A percentile compares a stretch with the other conserved stretches of the same genome.
These are phyloP conservation scores for Zoysia pacifica DNA, from an alignment of 176 grass and related monocot species.

Conservation along the genomic window DNA sequence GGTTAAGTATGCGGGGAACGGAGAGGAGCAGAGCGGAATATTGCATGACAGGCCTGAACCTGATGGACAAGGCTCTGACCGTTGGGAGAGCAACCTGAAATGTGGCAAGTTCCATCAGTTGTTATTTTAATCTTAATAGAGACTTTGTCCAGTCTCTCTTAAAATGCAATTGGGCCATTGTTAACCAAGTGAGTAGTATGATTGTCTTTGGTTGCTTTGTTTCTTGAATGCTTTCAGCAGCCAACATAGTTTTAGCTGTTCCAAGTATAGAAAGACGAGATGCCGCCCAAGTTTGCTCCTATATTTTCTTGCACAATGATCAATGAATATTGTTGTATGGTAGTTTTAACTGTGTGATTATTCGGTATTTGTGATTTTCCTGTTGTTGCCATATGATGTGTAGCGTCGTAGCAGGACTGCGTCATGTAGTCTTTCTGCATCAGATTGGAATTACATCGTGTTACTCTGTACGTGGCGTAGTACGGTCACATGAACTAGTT, in stretches of 20 bases:
- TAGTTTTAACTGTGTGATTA: too few species aligned
- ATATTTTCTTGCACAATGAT: too few species aligned
- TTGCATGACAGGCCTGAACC: slow-evolving; percentile 87
- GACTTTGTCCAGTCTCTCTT: slow-evolving; percentile 86
- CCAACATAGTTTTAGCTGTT: slow-evolving; percentile 21
- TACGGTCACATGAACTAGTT: too few species aligned
- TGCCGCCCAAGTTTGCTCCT: slow-evolving; percentile 20
- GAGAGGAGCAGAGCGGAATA: slow-evolving; percentile 65
- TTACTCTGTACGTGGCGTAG: too few species aligned
- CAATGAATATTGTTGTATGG: too few species aligned
- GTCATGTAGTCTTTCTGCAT: too few species aligned
- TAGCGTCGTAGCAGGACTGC: too few species aligned
- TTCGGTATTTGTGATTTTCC: too few species aligned
- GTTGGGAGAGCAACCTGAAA: slow-evolving; percentile 83
- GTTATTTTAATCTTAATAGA: slow-evolving; percentile 89
- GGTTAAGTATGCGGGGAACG: slow-evolving; percentile 85
- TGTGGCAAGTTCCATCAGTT: slow-evolving; percentile 83
- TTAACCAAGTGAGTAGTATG: slow-evolving; percentile 59
- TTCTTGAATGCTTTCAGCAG: slow-evolving; percentile 39
- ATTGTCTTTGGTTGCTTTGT: slow-evolving; percentile 22
- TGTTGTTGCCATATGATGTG: too few species aligned
- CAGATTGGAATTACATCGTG: too few species aligned
- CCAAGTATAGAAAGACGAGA: slow-evolving; percentile 52
- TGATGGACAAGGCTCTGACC: slow-evolving; percentile 87
- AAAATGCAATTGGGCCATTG: slow-evolving; percentile 94